phyloP scores from a whole-genome alignment of 225 moss, liverwort and hornwort genomes.

The Polytrichum commune region DNA sequence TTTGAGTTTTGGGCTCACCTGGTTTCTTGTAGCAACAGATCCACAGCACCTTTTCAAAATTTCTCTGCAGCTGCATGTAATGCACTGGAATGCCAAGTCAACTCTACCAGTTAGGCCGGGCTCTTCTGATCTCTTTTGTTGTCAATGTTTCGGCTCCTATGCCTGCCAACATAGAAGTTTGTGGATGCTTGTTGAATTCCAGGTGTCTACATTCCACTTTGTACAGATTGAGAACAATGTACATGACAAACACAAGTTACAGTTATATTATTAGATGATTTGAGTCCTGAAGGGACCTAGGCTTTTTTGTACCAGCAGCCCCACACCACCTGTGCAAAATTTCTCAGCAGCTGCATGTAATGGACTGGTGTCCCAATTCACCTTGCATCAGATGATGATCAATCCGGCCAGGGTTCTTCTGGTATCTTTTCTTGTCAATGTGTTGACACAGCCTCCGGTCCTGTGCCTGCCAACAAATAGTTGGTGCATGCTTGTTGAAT shows the following conservation, averaged over 20 bases:
- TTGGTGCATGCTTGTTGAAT: no score
- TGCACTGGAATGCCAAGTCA: neutral
- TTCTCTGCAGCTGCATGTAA: constrained; percentile 8
- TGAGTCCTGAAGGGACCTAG: no score
- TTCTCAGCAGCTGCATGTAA: constrained; percentile 9
- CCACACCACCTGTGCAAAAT: neutral
- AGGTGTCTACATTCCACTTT: no score
- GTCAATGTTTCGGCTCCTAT: neutral
- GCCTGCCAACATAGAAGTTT: neutral
- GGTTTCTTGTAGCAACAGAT: neutral
- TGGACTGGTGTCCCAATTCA: neutral
- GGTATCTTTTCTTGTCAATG: neutral
- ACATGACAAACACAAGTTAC: no score
- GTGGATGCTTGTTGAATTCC: no score
- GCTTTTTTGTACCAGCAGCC: neutral
- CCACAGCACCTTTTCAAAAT: neutral
- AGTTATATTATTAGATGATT: no score
- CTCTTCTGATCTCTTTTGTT: neutral
- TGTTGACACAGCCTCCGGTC: neutral
- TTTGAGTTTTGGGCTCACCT: neutral
- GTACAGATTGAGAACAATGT: no score
- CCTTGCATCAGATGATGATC: no score
- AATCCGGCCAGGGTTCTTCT: neutral
- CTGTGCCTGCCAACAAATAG: neutral
- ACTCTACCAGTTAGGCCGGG: no score